Evolutionary conservation across 768 basidiomycete genomes (phyloP).

Genomic region (Candolleomyces aberdarensis): DNA sequence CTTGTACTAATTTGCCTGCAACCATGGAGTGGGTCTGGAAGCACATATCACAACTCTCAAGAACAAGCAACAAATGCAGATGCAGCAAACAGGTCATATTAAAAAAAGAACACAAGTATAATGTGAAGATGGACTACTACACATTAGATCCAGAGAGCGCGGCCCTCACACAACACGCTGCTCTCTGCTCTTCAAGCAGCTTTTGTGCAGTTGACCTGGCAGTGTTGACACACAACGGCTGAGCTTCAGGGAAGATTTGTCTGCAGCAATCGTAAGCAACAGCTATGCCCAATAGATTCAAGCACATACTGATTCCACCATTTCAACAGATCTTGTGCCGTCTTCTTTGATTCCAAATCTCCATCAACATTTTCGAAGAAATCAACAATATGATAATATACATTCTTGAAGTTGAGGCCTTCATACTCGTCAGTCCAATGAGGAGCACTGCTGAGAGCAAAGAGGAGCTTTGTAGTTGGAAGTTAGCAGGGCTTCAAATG

Average conservation of each 20-base stretch:
- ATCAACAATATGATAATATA: conserved; percentile 19
- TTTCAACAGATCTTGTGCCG: conserved; percentile 9
- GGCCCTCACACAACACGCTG: too few species aligned
- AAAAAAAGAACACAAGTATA: too few species aligned
- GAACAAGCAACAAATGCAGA: too few species aligned
- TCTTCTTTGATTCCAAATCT: conserved; percentile 5
- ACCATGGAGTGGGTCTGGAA: too few species aligned
- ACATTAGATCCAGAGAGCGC: too few species aligned
- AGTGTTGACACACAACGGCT: background rate
- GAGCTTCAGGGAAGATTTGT: background rate
- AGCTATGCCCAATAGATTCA: background rate
- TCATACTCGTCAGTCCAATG: conserved; percentile 15
- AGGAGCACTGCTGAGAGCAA: conserved; percentile 15
- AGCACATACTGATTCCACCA: conserved; percentile 13
- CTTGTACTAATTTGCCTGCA: too few species aligned
- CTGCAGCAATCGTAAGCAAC: background rate
- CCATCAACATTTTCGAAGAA: conserved; percentile 13
- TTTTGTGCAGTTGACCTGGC: too few species aligned
- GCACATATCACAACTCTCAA: too few species aligned
- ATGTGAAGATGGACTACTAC: too few species aligned
- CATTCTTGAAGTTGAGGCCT: conserved; percentile 14
- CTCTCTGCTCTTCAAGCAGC: too few species aligned
- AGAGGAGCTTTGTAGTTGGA: conserved; percentile 11
- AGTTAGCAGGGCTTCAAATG: too few species aligned
- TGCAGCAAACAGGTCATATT: too few species aligned